Evolutionary conservation across 2,329 filamentous ascomycete species (phyloP), one percentile per base, ranked within the genome.

Genomic region (Exophiala viscosa): DNA sequence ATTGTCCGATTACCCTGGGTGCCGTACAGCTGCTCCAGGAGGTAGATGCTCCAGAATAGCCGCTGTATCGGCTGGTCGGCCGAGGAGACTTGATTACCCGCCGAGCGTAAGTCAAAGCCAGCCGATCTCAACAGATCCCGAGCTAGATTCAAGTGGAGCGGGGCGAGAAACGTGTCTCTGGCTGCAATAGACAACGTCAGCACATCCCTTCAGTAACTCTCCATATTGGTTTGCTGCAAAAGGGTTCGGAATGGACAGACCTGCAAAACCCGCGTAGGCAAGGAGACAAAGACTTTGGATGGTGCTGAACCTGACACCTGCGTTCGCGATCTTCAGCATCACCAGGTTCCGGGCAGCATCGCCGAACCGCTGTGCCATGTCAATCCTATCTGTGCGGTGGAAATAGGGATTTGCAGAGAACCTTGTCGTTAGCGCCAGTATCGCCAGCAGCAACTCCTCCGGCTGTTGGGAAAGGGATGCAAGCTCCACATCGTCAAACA

Each of bases 111-210:
- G 49, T 79, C 76, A 0, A 79, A 61, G 71, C 73, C 74, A 6
- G 76, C 76, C 0, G 76, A 75, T 7, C 74, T 73, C 55, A 76
- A 78, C 7, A 79, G 71, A 55, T 79, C 76, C 34, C 75, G 70
- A 1, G 73, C 74, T 9, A 79, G 70, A 39, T 45, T 13, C 15
- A 33, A 17, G n/a, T 39, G 36, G 11, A 39, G 36, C 3, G 36
- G 36, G 14, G 36, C 36, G 36, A 39, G 36, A 15, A 39, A 39
- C 7, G 36, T 39, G 13, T 39, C 36, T 14, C 36, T 39, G 36
- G 36, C 36, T 39, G 23, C 23, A 28, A 28, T 28, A 7, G 8
- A 28, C 23, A 7, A 28, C 23, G 36, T 39, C 36, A 13, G 14
- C 34, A 10, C n/a, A 13, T 39, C 10, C 10, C 36, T 7, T 39